Evolutionary conservation across 495 filamentous ascomycete genomes (phyloP), one percentile per base, ranked within the genome.

Genomic region (Diplogelasinospora grovesii): DNA sequence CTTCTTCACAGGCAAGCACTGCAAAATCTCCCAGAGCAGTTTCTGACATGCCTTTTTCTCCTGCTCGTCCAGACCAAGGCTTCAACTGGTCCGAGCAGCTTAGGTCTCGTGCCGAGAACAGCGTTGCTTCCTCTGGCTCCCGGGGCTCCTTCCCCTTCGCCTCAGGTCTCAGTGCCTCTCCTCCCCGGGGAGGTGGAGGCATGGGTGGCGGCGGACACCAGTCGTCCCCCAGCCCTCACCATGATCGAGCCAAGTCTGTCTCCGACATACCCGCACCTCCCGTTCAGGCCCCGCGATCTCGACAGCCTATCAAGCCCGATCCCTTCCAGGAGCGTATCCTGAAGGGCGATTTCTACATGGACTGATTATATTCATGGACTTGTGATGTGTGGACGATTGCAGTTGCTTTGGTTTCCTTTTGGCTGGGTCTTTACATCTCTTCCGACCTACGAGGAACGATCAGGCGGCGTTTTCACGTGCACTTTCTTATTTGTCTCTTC

Each of bases 291-390:
- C 63, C 70, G 13, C 57, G 60, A 39, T 49, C 68, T 6, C 65
- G 69, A 29, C 48, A 36, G 3, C 68, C 68, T 3, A 60, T 69
- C 31, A 82, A 86, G 57, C 87, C 88, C 10, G 92, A 98, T 66
- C 81, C 79, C 50, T 88, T 96, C 68, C 86, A 94, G 64, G 92
- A 98, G 73, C 78, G 94, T 46, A 96, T 98, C 49, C 70, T 98
- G 43, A 89, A 93, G 63, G 92, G 92, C 22, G 92, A 98, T 52
- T 95, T 98, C 55, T 89, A 88, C 64, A 95, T 97, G 88, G 92
- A 98, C 54, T 98, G 71, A 71, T n/a, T n/a, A n/a, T n/a, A n/a
- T n/a, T n/a, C n/a, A n/a, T n/a, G n/a, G 33, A n/a, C n/a, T n/a
- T n/a, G n/a, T n/a, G n/a, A n/a, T n/a, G n/a, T n/a, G n/a, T n/a